Evolutionary conservation across 1,284 basidiomycete species (phyloP).

Genomic region (Termitomyces sp.): DNA sequence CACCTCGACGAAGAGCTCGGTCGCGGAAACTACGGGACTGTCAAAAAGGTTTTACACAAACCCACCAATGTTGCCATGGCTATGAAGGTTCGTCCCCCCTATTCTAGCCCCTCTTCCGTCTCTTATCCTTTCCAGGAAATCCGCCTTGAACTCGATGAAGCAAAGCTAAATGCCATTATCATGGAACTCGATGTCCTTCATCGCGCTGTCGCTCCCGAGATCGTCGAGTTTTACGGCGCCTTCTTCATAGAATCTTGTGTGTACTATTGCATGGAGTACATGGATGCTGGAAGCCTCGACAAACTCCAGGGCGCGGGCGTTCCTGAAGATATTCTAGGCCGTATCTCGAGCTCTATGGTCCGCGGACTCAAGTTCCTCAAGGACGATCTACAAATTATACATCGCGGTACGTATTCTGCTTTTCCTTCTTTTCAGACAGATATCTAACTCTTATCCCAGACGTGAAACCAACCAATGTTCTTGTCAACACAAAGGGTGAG

Average conservation of each 20-base stretch:
- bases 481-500: constrained; percentile 85
- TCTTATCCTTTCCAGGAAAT: constrained; percentile 71
- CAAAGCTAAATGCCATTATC: constrained; percentile 93
- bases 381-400: constrained; percentile 95
- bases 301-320: constrained; percentile 68
- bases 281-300: constrained; percentile 95
- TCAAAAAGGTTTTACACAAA: constrained; percentile 91
- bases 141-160: constrained; percentile 92
- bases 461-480: constrained; percentile 96
- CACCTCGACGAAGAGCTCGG: constrained; percentile 90
- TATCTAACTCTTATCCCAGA: constrained; percentile 40
- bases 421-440: background rate
- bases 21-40: constrained; percentile 95
- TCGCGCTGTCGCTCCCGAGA: constrained; percentile 85
- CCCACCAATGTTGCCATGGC: constrained; percentile 97
- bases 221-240: constrained; percentile 98
- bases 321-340: constrained; percentile 82
- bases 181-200: constrained; percentile 99
- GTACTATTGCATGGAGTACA: constrained; percentile 99
- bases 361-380: constrained; percentile 94
- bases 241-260: constrained; percentile 99
- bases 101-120: constrained; percentile 12
- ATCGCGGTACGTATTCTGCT: constrained; percentile 62
- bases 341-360: constrained; percentile 82
- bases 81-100: constrained; percentile 74